A percentile compares a stretch with the other conserved stretches of the same genome.
Evolutionary conservation across 2,329 filamentous ascomycete genomes (phyloP).

Genomic region (Botrytis fragariae): DNA sequence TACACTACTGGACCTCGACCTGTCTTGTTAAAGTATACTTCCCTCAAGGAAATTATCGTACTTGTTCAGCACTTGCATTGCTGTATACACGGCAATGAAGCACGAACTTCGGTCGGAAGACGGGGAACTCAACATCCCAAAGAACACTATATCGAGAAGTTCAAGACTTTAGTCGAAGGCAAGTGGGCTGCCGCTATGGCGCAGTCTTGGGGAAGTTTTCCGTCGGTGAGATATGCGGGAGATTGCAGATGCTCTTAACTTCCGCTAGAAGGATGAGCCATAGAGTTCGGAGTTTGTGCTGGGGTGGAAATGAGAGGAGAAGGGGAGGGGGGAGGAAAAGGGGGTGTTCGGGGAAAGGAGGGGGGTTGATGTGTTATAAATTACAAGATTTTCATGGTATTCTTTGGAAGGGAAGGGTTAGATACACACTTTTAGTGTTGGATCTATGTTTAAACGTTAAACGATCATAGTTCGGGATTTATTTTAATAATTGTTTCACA

Average conservation of each 20-base stretch:
- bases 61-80: background rate
- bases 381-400: too few relatives aligned
- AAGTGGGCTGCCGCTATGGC: background rate
- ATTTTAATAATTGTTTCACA: background rate
- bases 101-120: accelerated
- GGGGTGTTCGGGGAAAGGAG: too few relatives aligned
- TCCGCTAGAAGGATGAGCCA: too few relatives aligned
- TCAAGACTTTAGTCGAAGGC: background rate
- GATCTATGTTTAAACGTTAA: too few relatives aligned
- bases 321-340: background rate
- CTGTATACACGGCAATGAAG: background rate
- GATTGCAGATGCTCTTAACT: background rate
- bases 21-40: background rate
- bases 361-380: background rate
- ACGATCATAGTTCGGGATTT: background rate
- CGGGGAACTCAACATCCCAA: background rate
- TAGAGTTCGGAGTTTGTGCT: background rate
- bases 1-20: background rate
- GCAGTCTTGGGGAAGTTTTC: background rate
- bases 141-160: background rate
- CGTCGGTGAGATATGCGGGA: background rate
- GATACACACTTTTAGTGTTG: background rate
- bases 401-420: background rate
- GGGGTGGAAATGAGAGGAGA: background rate
- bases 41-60: background rate